phyloP scores from a whole-genome alignment of 2,329 filamentous ascomycete species.

The Xylariales sp. region DNA sequence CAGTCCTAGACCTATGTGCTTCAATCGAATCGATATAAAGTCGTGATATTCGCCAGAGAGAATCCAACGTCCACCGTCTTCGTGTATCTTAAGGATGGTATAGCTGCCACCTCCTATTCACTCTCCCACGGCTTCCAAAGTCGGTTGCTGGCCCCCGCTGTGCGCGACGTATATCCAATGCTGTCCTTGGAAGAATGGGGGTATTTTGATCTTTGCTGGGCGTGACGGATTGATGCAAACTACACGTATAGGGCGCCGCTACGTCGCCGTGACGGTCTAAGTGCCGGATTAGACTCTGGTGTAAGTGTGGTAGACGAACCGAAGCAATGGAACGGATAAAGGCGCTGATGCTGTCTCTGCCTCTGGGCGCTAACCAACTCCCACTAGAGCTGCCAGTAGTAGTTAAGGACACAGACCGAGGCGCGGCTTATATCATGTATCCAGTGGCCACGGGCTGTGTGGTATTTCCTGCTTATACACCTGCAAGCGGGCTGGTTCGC shows the following conservation, averaged over 20 bases:
- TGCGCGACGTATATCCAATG: slow-evolving; percentile 7
- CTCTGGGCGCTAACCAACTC: slow-evolving; percentile 20
- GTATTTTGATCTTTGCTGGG: slow-evolving; percentile 4
- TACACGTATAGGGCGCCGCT: slow-evolving; percentile 7
- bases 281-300: slow-evolving; percentile 12
- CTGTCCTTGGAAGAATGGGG: not conserved
- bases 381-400: slow-evolving; percentile 16
- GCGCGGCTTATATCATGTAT: slow-evolving; percentile 16
- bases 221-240: not conserved
- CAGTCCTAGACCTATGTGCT: not conserved
- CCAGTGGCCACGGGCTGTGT: slow-evolving; percentile 18
- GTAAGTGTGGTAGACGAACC: slow-evolving; percentile 24
- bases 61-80: slow-evolving; percentile 17
- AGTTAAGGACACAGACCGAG: slow-evolving; percentile 24
- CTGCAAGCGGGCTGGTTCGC: slow-evolving; percentile 36
- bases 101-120: slow-evolving; percentile 16
- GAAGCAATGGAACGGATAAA: slow-evolving; percentile 6
- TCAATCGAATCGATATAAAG: slow-evolving; percentile 7
- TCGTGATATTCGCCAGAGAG: slow-evolving; percentile 5
- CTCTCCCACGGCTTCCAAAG: slow-evolving; percentile 16
- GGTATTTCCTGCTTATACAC: slow-evolving; percentile 37
- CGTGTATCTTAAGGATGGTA: slow-evolving; percentile 16
- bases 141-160: not conserved
- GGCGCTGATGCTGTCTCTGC: slow-evolving; percentile 16
- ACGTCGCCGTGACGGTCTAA: slow-evolving; percentile 11